Conservation (phyloP, 2,329 filamentous ascomycete genomes). For the Pyrenophora graminea region DNA sequence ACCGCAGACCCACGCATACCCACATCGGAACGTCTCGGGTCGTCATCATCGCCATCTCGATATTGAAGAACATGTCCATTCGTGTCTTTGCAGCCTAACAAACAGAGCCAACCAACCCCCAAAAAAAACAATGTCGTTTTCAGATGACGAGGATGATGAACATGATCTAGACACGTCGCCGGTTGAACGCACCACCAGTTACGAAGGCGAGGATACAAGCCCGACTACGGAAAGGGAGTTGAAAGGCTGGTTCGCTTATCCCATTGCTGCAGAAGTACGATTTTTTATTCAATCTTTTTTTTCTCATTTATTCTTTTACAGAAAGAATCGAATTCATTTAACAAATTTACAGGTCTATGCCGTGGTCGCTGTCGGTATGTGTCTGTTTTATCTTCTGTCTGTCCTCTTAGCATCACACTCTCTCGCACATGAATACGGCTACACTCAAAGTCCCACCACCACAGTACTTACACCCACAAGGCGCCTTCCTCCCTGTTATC, state of each 20-base stretch:
- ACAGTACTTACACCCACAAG: conserved; percentile 49
- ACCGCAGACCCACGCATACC: neutral
- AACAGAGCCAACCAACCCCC: neutral
- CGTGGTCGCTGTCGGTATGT: conserved; percentile 78
- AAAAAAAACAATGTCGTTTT: conserved; percentile 16
- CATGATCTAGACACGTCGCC: conserved; percentile 6
- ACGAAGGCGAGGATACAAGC: conserved; percentile 56
- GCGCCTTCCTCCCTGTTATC: conserved; percentile 89
- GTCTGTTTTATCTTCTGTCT: neutral
- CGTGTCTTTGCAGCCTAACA: neutral
- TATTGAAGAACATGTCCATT: neutral
- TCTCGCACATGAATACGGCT: neutral
- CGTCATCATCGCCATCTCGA: neutral
- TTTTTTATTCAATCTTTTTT: neutral
- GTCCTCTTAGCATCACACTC: neutral
- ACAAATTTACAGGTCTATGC: conserved; percentile 65
- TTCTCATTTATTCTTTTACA: neutral
- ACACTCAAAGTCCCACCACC: too few species aligned
- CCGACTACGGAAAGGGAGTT: conserved; percentile 80
- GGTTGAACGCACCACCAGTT: conserved; percentile 4
- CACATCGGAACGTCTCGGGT: conserved; percentile 4
- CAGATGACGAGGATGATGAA: conserved; percentile 6
- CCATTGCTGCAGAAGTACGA: conserved; percentile 77
- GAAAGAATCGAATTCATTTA: neutral
- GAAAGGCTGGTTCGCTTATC: conserved; percentile 86